These are phyloP conservation scores for Combretum micranthum DNA, from an alignment of 345 rosid genomes.

Conservation along the genomic window DNA sequence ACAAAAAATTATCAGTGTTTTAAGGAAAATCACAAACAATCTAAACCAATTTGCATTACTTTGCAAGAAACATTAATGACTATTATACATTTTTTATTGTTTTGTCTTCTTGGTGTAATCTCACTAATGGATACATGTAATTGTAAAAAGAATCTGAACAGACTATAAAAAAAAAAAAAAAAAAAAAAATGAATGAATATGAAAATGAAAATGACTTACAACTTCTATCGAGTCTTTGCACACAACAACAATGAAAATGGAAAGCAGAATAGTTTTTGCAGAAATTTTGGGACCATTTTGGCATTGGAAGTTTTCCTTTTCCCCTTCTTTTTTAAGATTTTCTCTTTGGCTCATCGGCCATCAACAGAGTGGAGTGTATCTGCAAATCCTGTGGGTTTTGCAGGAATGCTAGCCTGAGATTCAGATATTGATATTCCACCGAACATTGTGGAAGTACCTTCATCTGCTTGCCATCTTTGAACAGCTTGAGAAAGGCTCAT, in stretches of 20 bases:
- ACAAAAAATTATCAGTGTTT: too few species aligned
- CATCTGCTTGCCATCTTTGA: constrained; percentile 75
- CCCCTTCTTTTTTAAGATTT: constrained; percentile 9
- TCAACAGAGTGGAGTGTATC: constrained; percentile 50
- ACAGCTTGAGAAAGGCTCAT: constrained; percentile 80
- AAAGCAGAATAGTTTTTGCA: too few species aligned
- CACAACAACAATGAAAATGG: too few species aligned
- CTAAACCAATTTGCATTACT: too few species aligned
- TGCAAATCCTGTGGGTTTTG: constrained; percentile 40
- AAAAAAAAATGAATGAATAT: not conserved
- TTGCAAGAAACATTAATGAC: too few species aligned
- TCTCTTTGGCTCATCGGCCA: constrained; percentile 39
- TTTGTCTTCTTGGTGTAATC: not conserved
- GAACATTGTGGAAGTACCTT: constrained; percentile 53
- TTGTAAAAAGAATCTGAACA: not conserved
- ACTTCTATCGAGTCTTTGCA: too few species aligned
- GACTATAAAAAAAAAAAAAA: not conserved
- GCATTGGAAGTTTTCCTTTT: not conserved
- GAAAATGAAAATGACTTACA: not conserved
- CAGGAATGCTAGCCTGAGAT: constrained; percentile 53
- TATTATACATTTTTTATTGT: not conserved
- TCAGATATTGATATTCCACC: constrained; percentile 35
- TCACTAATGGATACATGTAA: not conserved
- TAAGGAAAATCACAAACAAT: too few species aligned
- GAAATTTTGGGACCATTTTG: too few species aligned